Evolutionary conservation across 73 alveolate species (phyloP).

Genomic region (Tetrahymena malaccensis): DNA sequence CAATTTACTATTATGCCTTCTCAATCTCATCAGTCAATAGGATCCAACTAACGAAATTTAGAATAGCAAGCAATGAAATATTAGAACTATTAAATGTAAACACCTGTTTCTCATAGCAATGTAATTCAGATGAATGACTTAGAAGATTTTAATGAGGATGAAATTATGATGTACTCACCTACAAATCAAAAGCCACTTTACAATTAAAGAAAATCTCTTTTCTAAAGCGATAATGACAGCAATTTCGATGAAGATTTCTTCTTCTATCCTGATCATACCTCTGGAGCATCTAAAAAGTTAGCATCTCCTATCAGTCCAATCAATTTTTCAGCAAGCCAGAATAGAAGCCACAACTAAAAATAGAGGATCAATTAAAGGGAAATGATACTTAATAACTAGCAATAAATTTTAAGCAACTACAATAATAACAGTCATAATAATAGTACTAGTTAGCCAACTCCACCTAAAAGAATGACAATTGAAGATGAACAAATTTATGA

Average conservation of each 20-base stretch:
- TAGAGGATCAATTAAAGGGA: neutral
- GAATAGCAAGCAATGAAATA: neutral
- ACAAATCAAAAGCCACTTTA: neutral
- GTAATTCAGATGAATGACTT: neutral
- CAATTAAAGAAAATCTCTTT: neutral
- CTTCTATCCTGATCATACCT: neutral
- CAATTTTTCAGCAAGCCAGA: neutral
- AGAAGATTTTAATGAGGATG: neutral
- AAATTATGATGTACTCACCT: neutral
- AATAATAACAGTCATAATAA: neutral
- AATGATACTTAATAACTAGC: neutral
- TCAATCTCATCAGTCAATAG: neutral
- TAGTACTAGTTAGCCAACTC: neutral
- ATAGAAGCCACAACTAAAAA: neutral
- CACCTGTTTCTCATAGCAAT: neutral
- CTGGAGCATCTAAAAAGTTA: neutral
- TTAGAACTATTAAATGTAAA: neutral
- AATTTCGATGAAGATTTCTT: neutral
- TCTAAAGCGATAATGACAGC: neutral
- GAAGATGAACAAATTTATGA: neutral
- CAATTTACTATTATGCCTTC: neutral
- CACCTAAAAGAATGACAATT: neutral
- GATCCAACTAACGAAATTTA: neutral
- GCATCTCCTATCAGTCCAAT: neutral
- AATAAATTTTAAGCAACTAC: neutral